phyloP scores from a whole-genome alignment of 805 yeast genomes.

The Pichia membranifaciens region DNA sequence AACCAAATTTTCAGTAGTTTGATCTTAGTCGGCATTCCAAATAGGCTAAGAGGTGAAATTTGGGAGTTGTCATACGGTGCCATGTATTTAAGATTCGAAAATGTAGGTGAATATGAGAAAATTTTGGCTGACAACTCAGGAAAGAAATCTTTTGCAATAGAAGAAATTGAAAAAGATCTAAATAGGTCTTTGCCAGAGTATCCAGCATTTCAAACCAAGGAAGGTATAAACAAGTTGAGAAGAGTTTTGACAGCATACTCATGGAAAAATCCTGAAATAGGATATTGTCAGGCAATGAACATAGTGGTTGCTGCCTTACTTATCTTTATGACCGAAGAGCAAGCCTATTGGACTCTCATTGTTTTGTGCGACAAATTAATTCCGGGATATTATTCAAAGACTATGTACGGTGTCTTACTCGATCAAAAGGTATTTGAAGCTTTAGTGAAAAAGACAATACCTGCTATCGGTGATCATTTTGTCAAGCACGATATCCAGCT shows the following conservation, averaged over 20 bases:
- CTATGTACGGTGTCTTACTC: constrained; percentile 93
- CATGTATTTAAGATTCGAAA: constrained; percentile 61
- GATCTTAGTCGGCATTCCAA: constrained; percentile 90
- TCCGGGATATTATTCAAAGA: constrained; percentile 94
- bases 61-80: constrained; percentile 95
- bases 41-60: constrained; percentile 86
- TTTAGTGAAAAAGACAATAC: constrained; percentile 84
- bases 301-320: constrained; percentile 77
- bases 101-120: constrained; percentile 52
- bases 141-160: constrained; percentile 75
- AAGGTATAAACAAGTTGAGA: constrained; percentile 80
- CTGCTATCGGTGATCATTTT: constrained; percentile 80
- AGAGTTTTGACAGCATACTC: constrained; percentile 90
- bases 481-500: constrained; percentile 77
- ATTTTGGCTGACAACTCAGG: constrained; percentile 58
- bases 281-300: constrained; percentile 99
- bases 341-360: constrained; percentile 90
- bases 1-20: constrained; percentile 77
- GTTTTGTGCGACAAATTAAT: constrained; percentile 76
- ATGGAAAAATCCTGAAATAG: constrained; percentile 95
- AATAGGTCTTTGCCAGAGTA: constrained; percentile 94
- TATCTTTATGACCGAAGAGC: constrained; percentile 90
- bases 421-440: constrained; percentile 94
- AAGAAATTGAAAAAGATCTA: constrained; percentile 93
- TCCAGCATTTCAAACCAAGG: constrained; percentile 81